Evolutionary conservation across 257 asterid genomes (phyloP).

Genomic region (Ilex asprella): DNA sequence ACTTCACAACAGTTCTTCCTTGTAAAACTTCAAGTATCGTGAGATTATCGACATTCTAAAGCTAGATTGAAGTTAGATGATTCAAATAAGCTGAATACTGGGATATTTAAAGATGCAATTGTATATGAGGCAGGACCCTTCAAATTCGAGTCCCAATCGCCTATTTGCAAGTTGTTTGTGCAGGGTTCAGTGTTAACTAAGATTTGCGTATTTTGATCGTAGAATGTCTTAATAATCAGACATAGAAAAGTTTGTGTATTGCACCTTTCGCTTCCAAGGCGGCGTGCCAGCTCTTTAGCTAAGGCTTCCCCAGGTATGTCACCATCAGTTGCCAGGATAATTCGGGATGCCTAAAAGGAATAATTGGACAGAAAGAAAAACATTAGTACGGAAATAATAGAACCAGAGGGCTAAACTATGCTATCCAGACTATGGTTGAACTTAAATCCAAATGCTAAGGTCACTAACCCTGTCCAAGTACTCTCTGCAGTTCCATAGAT

Average conservation of each 20-base stretch:
- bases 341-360: constrained; percentile 43
- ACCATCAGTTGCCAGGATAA: constrained; percentile 67
- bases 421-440: not conserved
- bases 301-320: constrained; percentile 69
- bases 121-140: not conserved
- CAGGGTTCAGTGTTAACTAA: no score
- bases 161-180: no score
- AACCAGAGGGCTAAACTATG: not conserved
- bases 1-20: not conserved
- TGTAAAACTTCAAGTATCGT: no score
- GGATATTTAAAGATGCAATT: not conserved
- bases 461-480: constrained; percentile 51
- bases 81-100: not conserved
- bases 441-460: not conserved
- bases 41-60: not conserved
- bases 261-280: constrained; percentile 70
- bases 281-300: constrained; percentile 77
- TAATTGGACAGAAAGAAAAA: not conserved
- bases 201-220: not conserved
- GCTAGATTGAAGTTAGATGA: not conserved
- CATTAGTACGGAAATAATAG: not conserved
- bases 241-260: not conserved
- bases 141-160: no score
- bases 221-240: not conserved
- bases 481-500: constrained; percentile 68